Conservation (phyloP, 768 basidiomycete species). For the Pholiota molesta region DNA sequence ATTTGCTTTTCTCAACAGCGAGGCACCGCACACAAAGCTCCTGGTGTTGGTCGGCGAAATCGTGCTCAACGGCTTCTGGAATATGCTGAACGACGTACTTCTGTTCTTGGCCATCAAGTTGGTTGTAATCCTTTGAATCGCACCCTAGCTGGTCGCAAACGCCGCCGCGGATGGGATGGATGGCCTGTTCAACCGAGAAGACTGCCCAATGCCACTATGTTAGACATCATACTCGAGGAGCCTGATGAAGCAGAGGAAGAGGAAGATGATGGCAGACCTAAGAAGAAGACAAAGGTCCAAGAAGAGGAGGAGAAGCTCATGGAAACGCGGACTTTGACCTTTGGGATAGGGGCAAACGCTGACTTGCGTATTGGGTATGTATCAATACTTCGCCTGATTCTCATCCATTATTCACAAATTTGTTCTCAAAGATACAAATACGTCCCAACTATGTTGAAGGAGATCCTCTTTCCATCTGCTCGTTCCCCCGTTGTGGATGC, state of each 20-base stretch:
- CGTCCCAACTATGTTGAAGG: constrained; percentile 42
- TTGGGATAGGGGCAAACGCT: constrained; percentile 43
- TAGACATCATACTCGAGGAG: constrained; percentile 44
- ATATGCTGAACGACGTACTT: constrained; percentile 60
- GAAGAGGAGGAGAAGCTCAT: constrained; percentile 46
- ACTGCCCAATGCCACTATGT: constrained; percentile 40
- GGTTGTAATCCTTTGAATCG: constrained; percentile 29
- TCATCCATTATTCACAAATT: background rate
- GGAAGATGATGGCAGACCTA: constrained; percentile 24
- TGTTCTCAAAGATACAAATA: constrained; percentile 52
- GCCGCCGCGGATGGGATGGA: constrained; percentile 40
- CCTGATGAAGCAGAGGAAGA: constrained; percentile 32
- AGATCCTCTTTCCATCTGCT: constrained; percentile 45
- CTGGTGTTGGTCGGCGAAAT: constrained; percentile 61
- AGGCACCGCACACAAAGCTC: constrained; percentile 48
- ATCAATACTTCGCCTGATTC: background rate
- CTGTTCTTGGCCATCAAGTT: constrained; percentile 42
- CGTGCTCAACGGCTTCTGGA: constrained; percentile 69
- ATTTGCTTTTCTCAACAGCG: constrained; percentile 37
- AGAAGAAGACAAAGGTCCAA: constrained; percentile 28
- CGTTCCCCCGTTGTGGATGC: constrained; percentile 16
- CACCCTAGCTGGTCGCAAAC: constrained; percentile 42
- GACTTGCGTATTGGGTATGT: constrained; percentile 49
- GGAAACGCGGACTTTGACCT: constrained; percentile 50
- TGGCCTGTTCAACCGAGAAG: constrained; percentile 31